Percentiles rank a stretch among this genome's conserved stretches.
Conservation (phyloP, 345 rosid genomes). For the Gossypium arboreum region DNA sequence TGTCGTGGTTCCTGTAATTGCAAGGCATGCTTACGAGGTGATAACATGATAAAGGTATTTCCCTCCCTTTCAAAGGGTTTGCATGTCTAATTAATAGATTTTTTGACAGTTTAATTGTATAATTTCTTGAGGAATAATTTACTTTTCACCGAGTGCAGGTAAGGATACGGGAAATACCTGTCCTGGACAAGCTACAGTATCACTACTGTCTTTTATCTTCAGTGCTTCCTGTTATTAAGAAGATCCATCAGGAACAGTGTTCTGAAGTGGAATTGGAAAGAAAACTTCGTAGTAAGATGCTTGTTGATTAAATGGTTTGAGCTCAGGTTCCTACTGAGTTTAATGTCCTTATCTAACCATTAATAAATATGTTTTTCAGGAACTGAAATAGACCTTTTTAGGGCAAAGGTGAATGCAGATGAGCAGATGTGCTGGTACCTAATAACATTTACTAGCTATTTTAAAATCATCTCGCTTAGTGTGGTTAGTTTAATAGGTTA, state of each 20-base stretch:
- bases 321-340: background rate
- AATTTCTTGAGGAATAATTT: constrained; percentile 14
- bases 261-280: constrained; percentile 84
- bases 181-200: constrained; percentile 81
- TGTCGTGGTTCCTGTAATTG: constrained; percentile 93
- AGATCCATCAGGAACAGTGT: constrained; percentile 82
- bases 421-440: constrained; percentile 99
- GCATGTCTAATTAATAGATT: background rate
- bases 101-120: background rate
- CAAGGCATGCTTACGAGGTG: constrained; percentile 78
- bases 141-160: constrained; percentile 42
- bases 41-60: constrained; percentile 78
- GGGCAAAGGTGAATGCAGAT: constrained; percentile 87
- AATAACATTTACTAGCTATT: constrained; percentile 12
- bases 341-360: constrained; percentile 4
- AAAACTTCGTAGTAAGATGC: constrained; percentile 62
- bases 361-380: constrained; percentile 42
- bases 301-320: background rate
- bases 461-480: background rate
- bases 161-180: constrained; percentile 69
- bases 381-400: constrained; percentile 63
- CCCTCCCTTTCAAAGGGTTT: constrained; percentile 5
- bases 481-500: background rate
- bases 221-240: constrained; percentile 84
- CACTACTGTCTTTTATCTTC: constrained; percentile 71